Conservation (phyloP, 805 yeast genomes). For the Jamesozyma jinghongensis region DNA sequence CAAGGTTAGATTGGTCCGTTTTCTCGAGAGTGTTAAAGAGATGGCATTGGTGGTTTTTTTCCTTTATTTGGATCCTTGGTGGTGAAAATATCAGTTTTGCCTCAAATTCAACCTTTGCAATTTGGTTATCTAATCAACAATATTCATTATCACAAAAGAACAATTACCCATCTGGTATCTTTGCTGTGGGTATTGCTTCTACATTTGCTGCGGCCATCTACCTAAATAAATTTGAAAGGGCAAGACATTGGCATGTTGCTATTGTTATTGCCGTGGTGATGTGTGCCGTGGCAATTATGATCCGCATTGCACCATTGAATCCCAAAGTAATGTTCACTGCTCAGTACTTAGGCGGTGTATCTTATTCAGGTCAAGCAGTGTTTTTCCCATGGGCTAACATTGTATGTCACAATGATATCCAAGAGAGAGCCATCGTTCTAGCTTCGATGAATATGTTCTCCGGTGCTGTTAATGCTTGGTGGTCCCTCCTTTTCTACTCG, state of each 20-base stretch:
- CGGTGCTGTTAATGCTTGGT: slow-evolving; percentile 57
- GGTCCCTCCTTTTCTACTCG: slow-evolving; percentile 45
- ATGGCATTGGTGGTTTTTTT: slow-evolving; percentile 52
- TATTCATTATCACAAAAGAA: slow-evolving; percentile 40
- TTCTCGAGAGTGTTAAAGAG: slow-evolving; percentile 38
- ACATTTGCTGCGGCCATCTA: slow-evolving; percentile 38
- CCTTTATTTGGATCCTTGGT: slow-evolving; percentile 43
- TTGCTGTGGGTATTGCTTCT: slow-evolving; percentile 41
- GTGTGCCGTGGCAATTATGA: slow-evolving; percentile 40
- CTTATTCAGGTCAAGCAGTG: slow-evolving; percentile 52
- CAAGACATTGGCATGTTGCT: slow-evolving; percentile 45
- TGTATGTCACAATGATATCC: slow-evolving; percentile 48
- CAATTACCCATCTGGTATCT: slow-evolving; percentile 48
- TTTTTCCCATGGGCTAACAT: slow-evolving; percentile 59
- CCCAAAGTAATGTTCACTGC: slow-evolving; percentile 40
- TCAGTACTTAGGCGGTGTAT: slow-evolving; percentile 45
- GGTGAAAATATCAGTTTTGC: slow-evolving; percentile 42
- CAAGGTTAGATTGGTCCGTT: slow-evolving; percentile 32
- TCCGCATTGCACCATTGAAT: slow-evolving; percentile 34
- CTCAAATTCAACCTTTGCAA: slow-evolving; percentile 38
- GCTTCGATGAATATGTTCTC: slow-evolving; percentile 62
- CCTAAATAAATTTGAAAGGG: slow-evolving; percentile 35
- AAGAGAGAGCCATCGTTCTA: slow-evolving; percentile 54
- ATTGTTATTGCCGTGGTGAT: slow-evolving; percentile 35
- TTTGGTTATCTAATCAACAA: slow-evolving; percentile 36